A percentile compares a stretch with the other conserved stretches of the same genome.
These are phyloP conservation scores for Laguncularia racemosa DNA, from an alignment of 345 rosid species.

Conservation along the genomic window DNA sequence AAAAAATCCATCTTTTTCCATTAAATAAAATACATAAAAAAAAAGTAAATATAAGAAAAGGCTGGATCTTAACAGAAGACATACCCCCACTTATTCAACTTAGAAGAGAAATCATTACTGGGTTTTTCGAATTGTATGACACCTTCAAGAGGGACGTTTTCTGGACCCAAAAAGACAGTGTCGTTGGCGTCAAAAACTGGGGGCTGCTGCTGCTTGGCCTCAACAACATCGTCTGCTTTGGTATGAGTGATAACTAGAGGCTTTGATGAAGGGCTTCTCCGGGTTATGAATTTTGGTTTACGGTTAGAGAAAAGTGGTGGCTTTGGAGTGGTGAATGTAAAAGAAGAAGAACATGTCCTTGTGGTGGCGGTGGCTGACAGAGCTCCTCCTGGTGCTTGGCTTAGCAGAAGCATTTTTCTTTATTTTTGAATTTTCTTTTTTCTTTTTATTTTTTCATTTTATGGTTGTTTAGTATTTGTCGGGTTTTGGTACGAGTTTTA, in stretches of 20 bases:
- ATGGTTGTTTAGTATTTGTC: too few relatives aligned
- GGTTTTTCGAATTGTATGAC: slow-evolving; percentile 89
- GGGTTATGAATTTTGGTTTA: slow-evolving; percentile 17
- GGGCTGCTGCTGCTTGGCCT: slow-evolving; percentile 27
- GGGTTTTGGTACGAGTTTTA: too few relatives aligned
- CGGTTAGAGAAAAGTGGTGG: slow-evolving; percentile 22
- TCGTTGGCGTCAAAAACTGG: slow-evolving; percentile 18
- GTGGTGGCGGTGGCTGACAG: slow-evolving; percentile 21
- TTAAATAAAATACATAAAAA: not conserved
- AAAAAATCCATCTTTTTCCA: not conserved
- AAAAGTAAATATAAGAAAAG: not conserved
- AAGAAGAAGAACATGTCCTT: slow-evolving; percentile 18
- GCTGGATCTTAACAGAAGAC: not conserved
- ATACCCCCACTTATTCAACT: slow-evolving; percentile 70
- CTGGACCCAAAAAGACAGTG: slow-evolving; percentile 54
- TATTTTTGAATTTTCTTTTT: not conserved
- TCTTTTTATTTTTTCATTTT: not conserved
- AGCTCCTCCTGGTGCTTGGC: slow-evolving; percentile 44
- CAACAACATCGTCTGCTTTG: slow-evolving; percentile 53
- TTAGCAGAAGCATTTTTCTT: slow-evolving; percentile 38
- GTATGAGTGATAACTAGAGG: slow-evolving; percentile 36
- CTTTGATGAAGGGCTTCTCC: slow-evolving; percentile 4
- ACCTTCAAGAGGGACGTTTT: slow-evolving; percentile 74
- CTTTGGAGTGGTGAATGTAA: slow-evolving; percentile 25
- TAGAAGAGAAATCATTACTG: slow-evolving; percentile 25